These are phyloP conservation scores for Mallotus repandus DNA, from an alignment of 441 rosid species.

Conservation along the genomic window DNA sequence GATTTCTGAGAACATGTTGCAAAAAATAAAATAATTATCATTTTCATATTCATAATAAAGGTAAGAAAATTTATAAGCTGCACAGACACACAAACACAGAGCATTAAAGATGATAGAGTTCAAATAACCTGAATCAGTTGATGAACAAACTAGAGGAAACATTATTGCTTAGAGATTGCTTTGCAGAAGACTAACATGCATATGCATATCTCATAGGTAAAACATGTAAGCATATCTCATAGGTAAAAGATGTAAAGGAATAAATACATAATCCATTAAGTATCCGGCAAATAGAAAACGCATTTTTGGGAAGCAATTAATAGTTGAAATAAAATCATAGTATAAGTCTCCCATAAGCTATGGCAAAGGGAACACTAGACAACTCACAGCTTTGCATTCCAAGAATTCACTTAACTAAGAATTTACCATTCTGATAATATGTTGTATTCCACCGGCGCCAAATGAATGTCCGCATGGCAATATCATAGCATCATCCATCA, in stretches of 20 bases:
- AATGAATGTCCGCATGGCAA: constrained; percentile 94
- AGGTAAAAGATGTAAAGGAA: too few relatives aligned
- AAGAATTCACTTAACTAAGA: constrained; percentile 4
- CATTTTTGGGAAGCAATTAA: not conserved
- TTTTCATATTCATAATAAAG: not conserved
- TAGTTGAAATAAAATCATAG: not conserved
- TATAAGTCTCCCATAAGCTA: not conserved
- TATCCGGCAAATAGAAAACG: not conserved
- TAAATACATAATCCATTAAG: not conserved
- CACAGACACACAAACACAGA: not conserved
- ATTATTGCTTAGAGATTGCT: not conserved
- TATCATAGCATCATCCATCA: constrained; percentile 90
- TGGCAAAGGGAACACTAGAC: not conserved
- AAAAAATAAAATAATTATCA: constrained; percentile 24
- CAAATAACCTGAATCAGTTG: not conserved
- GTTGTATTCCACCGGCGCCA: constrained; percentile 64
- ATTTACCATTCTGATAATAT: constrained; percentile 60
- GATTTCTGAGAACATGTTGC: constrained; percentile 55
- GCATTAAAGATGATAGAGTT: constrained; percentile 16
- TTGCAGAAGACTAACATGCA: not conserved
- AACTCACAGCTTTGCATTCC: not conserved
- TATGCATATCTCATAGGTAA: not conserved
- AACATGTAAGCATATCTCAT: too few relatives aligned
- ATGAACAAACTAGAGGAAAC: not conserved
- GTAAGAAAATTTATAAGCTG: not conserved